Base-by-base conservation (phyloP, 2,329 filamentous ascomycete species). In the Diplodia corticola region DNA sequence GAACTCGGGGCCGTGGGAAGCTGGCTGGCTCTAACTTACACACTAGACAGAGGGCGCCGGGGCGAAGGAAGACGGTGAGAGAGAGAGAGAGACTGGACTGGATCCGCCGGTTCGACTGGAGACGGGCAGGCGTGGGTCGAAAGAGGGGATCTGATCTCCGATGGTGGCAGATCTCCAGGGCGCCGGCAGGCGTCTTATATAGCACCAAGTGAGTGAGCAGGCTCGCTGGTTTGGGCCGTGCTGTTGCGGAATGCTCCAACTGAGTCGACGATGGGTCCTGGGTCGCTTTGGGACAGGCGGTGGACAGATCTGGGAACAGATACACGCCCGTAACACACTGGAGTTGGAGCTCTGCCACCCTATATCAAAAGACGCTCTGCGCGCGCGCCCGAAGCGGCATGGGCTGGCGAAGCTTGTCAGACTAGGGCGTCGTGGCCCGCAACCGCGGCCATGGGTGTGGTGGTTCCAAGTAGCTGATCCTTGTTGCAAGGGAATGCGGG, bases 381-480 rank as follows among this genome's bases (percentile, higher is more conserved):
- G 33, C n/a, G 35, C 17, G 37, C 12, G 30, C 51, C 64, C 28
- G 48, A 60, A 75, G 72, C 66, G 69, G 73, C 71, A 71, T 75
- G 73, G 70, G 71, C 69, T 74, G 69, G 70, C n/a, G 65, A 63
- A 61, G 65, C 65, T 67, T 73, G 72, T 75, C 75, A 74, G 72
- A 77, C 78, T 73, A 74, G 73, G 77, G 75, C 77, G 76, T 77
- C 70, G 70, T 74, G 71, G 74, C 75, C 79, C 78, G 78, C 75
- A 76, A 75, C 77, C 78, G 76, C 78, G 77, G 74, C 69, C 74
- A 77, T 78, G 78, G 70, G 77, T 78, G 77, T 78, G 77, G 75
- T 76, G 77, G 74, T 69, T 71, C 69, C 69, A 74, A 72, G 74
- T 74, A 74, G 73, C 72, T 73, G 72, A 79, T 77, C 77, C 78